Conservation (phyloP, 2,329 filamentous ascomycete genomes). For the Cercospora citrullina region DNA sequence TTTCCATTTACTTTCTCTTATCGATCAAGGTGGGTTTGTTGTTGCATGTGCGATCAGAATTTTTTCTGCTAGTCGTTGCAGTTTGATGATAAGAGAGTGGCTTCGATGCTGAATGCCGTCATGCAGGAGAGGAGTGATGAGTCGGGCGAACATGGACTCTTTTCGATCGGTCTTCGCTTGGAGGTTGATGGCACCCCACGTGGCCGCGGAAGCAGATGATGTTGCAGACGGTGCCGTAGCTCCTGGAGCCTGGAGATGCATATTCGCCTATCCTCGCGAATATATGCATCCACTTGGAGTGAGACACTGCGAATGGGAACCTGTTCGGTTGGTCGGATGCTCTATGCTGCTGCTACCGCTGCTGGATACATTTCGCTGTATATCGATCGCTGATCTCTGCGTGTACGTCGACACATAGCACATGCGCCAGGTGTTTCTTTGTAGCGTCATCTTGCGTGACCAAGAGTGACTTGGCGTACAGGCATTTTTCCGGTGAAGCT, state of each 20-base stretch:
- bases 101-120: neutral
- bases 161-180: neutral
- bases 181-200: neutral
- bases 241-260: neutral
- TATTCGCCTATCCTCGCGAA: neutral
- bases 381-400: neutral
- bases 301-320: neutral
- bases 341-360: neutral
- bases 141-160: neutral
- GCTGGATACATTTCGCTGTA: neutral
- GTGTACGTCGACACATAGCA: neutral
- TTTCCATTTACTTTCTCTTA: neutral
- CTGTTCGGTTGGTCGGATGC: neutral
- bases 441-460: neutral
- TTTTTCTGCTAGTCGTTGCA: neutral
- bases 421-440: neutral
- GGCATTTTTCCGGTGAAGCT: neutral
- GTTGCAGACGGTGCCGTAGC: neutral
- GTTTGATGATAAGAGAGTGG: neutral
- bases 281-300: neutral
- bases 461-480: neutral
- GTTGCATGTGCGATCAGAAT: neutral
- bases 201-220: neutral
- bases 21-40: neutral
- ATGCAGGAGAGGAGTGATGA: neutral